Percentiles rank a stretch among this genome's conserved stretches.
phyloP scores from a whole-genome alignment of 257 asterid genomes.

The Linderniella brevidens region DNA sequence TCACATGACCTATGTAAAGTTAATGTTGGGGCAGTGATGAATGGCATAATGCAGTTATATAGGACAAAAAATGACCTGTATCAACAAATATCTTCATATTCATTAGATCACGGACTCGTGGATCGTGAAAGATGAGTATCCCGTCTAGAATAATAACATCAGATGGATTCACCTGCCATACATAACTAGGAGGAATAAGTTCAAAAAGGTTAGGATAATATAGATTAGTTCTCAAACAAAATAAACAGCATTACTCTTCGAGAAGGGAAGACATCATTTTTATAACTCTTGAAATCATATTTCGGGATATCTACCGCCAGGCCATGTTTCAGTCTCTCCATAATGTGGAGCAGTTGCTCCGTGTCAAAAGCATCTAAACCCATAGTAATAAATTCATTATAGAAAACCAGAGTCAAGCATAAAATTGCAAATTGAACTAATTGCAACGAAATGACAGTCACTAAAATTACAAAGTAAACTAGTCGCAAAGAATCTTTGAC shows the following conservation, averaged over 20 bases:
- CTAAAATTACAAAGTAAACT: too few species aligned
- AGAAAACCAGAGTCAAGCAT: conserved; percentile 3
- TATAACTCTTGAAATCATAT: conserved; percentile 84
- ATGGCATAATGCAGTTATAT: not conserved
- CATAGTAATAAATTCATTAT: conserved; percentile 7
- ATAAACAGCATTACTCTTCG: conserved; percentile 52
- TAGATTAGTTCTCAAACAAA: not conserved
- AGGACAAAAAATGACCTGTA: conserved; percentile 47
- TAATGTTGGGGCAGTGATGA: not conserved
- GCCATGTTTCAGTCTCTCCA: conserved; percentile 71
- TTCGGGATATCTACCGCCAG: conserved; percentile 90
- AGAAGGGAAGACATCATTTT: conserved; percentile 49
- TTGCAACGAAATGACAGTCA: not conserved
- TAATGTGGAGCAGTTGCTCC: conserved; percentile 40
- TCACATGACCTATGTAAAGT: too few species aligned
- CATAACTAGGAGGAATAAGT: conserved; percentile 10
- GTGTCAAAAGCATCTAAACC: conserved; percentile 79
- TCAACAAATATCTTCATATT: conserved; percentile 98
- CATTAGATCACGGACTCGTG: conserved; percentile 73
- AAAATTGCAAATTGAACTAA: not conserved
- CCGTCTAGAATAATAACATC: conserved; percentile 97
- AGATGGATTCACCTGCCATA: conserved; percentile 84
- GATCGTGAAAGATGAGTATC: conserved; percentile 89
- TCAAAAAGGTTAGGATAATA: conserved; percentile 1
- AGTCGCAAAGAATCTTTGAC: too few species aligned